Percentiles rank a stretch among this genome's conserved stretches.
Conservation (phyloP, 352 stramenopile species). For the Phytophthora kernoviae region DNA sequence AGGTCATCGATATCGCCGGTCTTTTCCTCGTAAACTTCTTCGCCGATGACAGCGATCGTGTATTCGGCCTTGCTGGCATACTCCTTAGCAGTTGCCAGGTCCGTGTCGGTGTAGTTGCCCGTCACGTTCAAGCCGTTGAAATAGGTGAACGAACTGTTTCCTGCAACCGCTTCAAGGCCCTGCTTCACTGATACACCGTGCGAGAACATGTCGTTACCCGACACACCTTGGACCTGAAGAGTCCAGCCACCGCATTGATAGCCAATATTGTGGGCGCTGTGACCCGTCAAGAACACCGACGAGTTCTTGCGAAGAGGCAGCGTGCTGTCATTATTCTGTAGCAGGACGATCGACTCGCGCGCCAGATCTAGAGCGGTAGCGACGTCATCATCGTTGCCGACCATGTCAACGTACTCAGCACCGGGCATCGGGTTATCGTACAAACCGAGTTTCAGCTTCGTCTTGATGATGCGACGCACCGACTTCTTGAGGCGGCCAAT, state of each 20-base stretch:
- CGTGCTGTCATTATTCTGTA: slow-evolving; percentile 62
- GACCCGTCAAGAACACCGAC: slow-evolving; percentile 58
- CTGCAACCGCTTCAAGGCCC: slow-evolving; percentile 31
- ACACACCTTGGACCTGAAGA: slow-evolving; percentile 67
- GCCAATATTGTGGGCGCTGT: slow-evolving; percentile 49
- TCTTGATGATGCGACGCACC: slow-evolving; percentile 52
- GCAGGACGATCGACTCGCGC: slow-evolving; percentile 66
- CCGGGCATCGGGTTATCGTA: slow-evolving; percentile 61
- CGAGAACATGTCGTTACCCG: slow-evolving; percentile 48
- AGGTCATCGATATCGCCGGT: slow-evolving; percentile 73
- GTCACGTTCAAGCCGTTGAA: slow-evolving; percentile 52
- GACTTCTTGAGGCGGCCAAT: slow-evolving; percentile 48
- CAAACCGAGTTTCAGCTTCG: slow-evolving; percentile 62
- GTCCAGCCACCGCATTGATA: slow-evolving; percentile 68
- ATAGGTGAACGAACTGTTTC: slow-evolving; percentile 25
- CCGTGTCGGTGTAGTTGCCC: slow-evolving; percentile 38
- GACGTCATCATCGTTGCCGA: slow-evolving; percentile 47
- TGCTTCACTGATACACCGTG: slow-evolving; percentile 53
- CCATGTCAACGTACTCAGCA: slow-evolving; percentile 28
- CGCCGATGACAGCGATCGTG: slow-evolving; percentile 69
- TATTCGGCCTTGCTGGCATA: slow-evolving; percentile 41
- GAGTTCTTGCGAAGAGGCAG: slow-evolving; percentile 40
- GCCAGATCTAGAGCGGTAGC: slow-evolving; percentile 48
- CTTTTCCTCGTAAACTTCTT: slow-evolving; percentile 74
- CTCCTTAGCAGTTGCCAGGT: slow-evolving; percentile 50